Percentiles rank a stretch among this genome's conserved stretches.
These are phyloP conservation scores for Hypericum androsaemum DNA, from an alignment of 345 rosid genomes.

Conservation along the genomic window DNA sequence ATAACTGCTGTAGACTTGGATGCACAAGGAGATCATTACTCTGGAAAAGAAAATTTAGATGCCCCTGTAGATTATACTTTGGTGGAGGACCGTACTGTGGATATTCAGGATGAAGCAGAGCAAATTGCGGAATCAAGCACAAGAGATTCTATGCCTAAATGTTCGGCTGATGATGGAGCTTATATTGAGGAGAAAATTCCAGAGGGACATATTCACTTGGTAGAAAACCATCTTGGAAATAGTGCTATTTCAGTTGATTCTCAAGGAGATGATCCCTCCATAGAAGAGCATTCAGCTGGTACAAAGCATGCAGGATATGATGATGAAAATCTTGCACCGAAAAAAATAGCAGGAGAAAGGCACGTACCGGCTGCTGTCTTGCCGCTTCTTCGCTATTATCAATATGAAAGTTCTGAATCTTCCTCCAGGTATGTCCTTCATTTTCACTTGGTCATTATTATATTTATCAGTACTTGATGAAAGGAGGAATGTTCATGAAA, in stretches of 20 bases:
- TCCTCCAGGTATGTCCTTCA: slow-evolving; percentile 51
- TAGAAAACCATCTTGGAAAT: slow-evolving; percentile 18
- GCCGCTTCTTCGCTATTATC: slow-evolving; percentile 52
- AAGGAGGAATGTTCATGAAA: too few relatives aligned
- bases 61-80: slow-evolving; percentile 11
- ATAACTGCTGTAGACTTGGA: slow-evolving; percentile 45
- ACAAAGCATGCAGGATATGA: slow-evolving; percentile 27
- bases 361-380: slow-evolving; percentile 44
- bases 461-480: too few relatives aligned
- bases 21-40: slow-evolving; percentile 17
- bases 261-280: slow-evolving; percentile 28
- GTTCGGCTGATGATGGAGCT: slow-evolving; percentile 23
- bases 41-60: slow-evolving; percentile 27
- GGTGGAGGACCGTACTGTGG: slow-evolving; percentile 19
- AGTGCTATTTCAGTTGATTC: slow-evolving; percentile 18
- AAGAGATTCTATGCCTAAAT: slow-evolving; percentile 29
- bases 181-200: slow-evolving; percentile 25
- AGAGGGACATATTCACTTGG: slow-evolving; percentile 25
- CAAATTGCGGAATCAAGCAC: slow-evolving; percentile 26
- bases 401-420: slow-evolving; percentile 72
- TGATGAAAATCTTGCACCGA: slow-evolving; percentile 32
- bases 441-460: slow-evolving; percentile 2
- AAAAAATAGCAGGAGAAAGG: slow-evolving; percentile 44
- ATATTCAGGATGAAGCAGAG: slow-evolving; percentile 16
- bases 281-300: slow-evolving; percentile 23